Evolutionary conservation across 1,284 basidiomycete species (phyloP), one percentile per base, ranked within the genome.

Genomic region (Fistulinella staudtii): DNA sequence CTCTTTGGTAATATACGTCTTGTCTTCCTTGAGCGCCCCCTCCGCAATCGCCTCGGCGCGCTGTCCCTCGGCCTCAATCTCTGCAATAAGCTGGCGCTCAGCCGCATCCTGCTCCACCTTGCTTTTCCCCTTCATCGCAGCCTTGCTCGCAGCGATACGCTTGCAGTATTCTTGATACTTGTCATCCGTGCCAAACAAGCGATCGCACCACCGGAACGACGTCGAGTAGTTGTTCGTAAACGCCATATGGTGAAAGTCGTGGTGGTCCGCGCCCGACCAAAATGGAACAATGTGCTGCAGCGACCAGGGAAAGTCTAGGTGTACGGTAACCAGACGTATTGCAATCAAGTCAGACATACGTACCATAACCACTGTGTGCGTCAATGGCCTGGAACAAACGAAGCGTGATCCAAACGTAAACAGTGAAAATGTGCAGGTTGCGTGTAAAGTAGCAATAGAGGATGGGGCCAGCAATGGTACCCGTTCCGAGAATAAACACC

Each of bases 191-290:
- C 91, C 92, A 61, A 88, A 83, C 54, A 90, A 69, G 54, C 76
- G 77, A 66, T 95, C 92, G 72, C 89, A 92, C 87, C 89, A 94
- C 43, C 92, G 80, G 82, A 95, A 95, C 14, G 85, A 89, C 24
- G 92, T 93, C 15, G 89, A 87, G 68, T 79, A 94, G 75, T 93
- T 93, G 76, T 90, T 90, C 45, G 80, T 80, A 71, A 90, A 90
- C 2, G 87, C 83, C 89, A 91, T 90, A 70, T 94, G 91, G 68
- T 94, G 92, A 79, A 91, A 94, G 64, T 93, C 94, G 68, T 97
- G 94, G 75, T 97, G 94, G 63, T 99, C 96, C 0, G 95, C 96
- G 39, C 96, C 95, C 20, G 93, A 92, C 95, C 95, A 99, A 79
- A 98, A 92, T 4, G 95, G 95, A 23, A 99, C 49, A 61, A 92